A percentile compares a stretch with the other conserved stretches of the same genome.
Evolutionary conservation across 2,329 filamentous ascomycete species (phyloP).

Genomic region (Ceratocystis colombiana): DNA sequence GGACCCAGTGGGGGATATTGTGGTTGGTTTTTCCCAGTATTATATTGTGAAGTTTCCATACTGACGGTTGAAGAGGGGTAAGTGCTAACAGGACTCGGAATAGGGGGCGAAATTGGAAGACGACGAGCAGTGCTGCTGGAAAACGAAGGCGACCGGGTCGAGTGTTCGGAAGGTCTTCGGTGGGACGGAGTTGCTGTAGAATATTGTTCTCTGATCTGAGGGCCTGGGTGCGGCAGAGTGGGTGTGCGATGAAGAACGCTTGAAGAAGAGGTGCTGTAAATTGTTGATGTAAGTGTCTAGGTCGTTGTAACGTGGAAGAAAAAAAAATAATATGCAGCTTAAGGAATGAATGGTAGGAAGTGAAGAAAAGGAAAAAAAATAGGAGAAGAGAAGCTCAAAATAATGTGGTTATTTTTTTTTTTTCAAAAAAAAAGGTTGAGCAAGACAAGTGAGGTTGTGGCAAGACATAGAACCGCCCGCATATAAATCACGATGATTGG

Average conservation of each 20-base stretch:
- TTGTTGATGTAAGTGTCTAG: conserved; percentile 33
- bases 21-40: conserved; percentile 31
- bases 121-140: conserved; percentile 38
- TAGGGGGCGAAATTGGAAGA: conserved; percentile 43
- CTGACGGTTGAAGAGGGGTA: conserved; percentile 39
- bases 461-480: conserved; percentile 13
- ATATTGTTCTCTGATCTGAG: conserved; percentile 47
- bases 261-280: conserved; percentile 42
- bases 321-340: neutral
- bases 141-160: conserved; percentile 45
- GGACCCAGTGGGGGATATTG: conserved; percentile 45
- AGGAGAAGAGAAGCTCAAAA: neutral
- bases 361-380: neutral
- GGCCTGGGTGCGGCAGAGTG: conserved; percentile 43
- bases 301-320: conserved; percentile 18
- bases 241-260: conserved; percentile 47
- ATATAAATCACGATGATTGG: conserved; percentile 16
- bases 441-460: conserved; percentile 2
- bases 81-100: conserved; percentile 40
- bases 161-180: conserved; percentile 41
- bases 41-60: conserved; percentile 41
- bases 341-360: conserved; percentile 12
- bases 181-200: conserved; percentile 42
- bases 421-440: neutral
- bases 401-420: neutral